These are phyloP conservation scores for Calonectria pauciramosa DNA, from an alignment of 2,329 filamentous ascomycete genomes.

Conservation along the genomic window DNA sequence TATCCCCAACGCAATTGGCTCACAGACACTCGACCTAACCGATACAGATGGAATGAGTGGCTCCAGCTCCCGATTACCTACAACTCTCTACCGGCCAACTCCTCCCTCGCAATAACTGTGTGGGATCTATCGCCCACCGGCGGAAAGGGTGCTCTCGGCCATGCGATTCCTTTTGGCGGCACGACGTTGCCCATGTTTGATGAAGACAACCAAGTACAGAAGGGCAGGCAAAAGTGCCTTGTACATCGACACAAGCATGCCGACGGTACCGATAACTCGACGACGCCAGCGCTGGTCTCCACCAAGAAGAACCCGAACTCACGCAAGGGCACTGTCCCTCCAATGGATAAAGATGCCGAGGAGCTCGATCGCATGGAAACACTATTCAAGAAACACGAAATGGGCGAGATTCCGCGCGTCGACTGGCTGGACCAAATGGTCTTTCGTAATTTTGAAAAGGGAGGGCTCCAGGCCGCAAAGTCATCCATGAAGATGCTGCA, in stretches of 20 bases:
- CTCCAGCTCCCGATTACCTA: constrained; percentile 88
- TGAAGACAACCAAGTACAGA: constrained; percentile 89
- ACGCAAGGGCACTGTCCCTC: constrained; percentile 62
- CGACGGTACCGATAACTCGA: constrained; percentile 85
- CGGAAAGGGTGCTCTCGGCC: constrained; percentile 76
- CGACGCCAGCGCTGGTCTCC: constrained; percentile 78
- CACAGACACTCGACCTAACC: constrained; percentile 26
- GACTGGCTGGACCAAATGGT: constrained; percentile 97
- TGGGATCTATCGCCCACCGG: constrained; percentile 94
- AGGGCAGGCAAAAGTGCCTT: constrained; percentile 91
- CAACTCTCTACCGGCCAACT: constrained; percentile 83
- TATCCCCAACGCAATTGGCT: not conserved
- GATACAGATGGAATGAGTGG: constrained; percentile 92
- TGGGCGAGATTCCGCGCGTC: constrained; percentile 93
- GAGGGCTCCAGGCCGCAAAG: constrained; percentile 74
- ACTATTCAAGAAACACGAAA: constrained; percentile 96
- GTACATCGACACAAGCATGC: constrained; percentile 86
- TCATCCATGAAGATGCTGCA: constrained; percentile 72
- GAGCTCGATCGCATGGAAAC: constrained; percentile 92
- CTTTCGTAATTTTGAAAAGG: constrained; percentile 89
- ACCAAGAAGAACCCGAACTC: constrained; percentile 67
- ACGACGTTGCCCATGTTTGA: constrained; percentile 96
- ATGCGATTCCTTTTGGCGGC: constrained; percentile 92
- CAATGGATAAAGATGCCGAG: constrained; percentile 78
- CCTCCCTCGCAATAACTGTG: constrained; percentile 90